Evolutionary conservation across 495 filamentous ascomycete species (phyloP), one percentile per base, ranked within the genome.

Genomic region (Clavariopsis aquatica): DNA sequence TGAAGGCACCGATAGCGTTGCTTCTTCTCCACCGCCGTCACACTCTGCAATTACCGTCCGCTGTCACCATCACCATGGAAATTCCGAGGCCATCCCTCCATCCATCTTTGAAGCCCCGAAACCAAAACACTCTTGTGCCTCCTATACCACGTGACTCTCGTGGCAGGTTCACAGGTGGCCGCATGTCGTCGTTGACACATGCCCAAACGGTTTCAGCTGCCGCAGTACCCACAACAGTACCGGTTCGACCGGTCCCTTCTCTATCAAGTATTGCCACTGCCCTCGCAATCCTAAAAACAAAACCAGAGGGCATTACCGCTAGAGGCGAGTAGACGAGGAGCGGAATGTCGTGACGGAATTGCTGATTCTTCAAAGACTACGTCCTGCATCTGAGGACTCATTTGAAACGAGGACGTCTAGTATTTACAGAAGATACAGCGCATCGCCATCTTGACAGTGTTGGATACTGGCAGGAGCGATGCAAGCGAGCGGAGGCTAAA

Each of bases 391-490:
- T 70, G 13, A 58, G 68, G 10, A 17, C 19, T 15, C 60, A 66
- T 36, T 17, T 70, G 28, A 63, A 45, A 38, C n/a, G 31, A 27
- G 64, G 60, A 6, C 28, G 31, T 20, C 57, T 20, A 29, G n/a
- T 1, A 22, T 23, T 38, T 27, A 28, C 20, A 13, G 46, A 54
- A 20, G 12, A 31, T 0, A 28, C 31, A 17, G 17, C 29, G 4
- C 60, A 52, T 46, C 64, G 31, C 12, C 27, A 66, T 41, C 43
- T 70, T 22, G 59, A 70, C 28, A 34, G 23, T 17, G 64, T 47
- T 24, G 19, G 26, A 8, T 70, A 60, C 56, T 70, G 68, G 68
- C 19, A 24, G 31, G 49, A 66, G 23, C 64, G 45, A 38, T 64
- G 19, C 24, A 54, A 60, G 36, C 17, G 23, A 34, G 17, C 34